Conservation (phyloP, 352 stramenopile genomes). For the Globisporangium cylindrosporum region DNA sequence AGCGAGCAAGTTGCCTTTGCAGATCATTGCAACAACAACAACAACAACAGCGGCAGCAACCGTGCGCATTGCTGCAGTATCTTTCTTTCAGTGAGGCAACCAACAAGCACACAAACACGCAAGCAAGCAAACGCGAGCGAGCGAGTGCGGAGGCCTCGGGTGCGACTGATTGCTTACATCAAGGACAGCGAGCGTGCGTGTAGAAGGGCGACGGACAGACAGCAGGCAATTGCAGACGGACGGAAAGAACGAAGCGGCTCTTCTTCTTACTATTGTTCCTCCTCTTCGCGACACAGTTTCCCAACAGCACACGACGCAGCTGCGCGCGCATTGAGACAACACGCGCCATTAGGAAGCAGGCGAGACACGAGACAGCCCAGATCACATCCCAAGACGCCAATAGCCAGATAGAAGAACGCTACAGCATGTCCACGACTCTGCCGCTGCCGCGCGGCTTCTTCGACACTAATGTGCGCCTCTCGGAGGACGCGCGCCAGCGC, state of each 20-base stretch:
- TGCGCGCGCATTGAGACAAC: neutral
- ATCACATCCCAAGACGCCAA: neutral
- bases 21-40: neutral
- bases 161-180: neutral
- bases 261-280: neutral
- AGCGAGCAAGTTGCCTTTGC: neutral
- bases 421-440: slow-evolving; percentile 51
- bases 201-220: neutral
- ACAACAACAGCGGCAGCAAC: too few species aligned
- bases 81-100: neutral
- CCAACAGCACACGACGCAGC: neutral
- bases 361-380: neutral
- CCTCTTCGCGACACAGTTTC: neutral
- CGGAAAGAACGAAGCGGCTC: slow-evolving; percentile 1
- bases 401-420: neutral
- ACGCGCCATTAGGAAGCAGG: neutral
- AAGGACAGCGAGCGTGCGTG: neutral
- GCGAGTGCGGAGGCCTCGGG: neutral
- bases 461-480: slow-evolving; percentile 57
- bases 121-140: neutral
- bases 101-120: neutral
- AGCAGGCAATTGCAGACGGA: neutral
- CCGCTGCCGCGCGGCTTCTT: slow-evolving; percentile 78
- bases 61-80: neutral
- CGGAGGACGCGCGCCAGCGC: slow-evolving; percentile 66